Base-by-base conservation (phyloP, 805 yeast species). In the Kluyveromyces lactis region DNA sequence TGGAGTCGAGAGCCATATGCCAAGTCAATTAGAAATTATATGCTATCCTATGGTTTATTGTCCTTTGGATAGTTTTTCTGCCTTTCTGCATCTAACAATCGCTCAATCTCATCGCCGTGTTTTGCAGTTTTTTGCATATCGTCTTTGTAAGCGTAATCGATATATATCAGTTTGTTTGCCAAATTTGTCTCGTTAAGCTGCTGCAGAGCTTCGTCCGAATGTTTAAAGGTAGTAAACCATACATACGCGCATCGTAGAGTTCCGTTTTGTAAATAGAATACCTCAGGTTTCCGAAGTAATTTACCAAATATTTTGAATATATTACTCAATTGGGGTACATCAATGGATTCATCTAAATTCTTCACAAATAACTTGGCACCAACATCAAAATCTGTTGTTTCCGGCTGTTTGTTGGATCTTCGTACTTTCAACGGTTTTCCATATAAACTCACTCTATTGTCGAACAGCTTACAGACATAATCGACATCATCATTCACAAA, bases 61-160 rank as follows among this genome's bases (percentile, higher is more conserved):
- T n/a, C n/a, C n/a, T n/a, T n/a, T 6, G 24, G 24, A 21, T 48
- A 73, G 65, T 48, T 62, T 63, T 50, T 68, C 67, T 2, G 86
- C 87, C 37, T 18, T 49, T 73, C 77, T 27, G 64, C 67, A 9
- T 90, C 89, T 40, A 87, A 67, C 39, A 72, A 46, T 49, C 96
- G 68, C 55, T 89, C 96, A 0, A 77, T 75, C 28, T 69, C 71
- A 49, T 81, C 89, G n/a, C 96, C 96, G 50, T 85, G 94, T 35
- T 72, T 69, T 15, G 75, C 75, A 8, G 47, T 49, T 9, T 42
- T 72, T 54, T 42, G 72, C 68, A 72, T 38, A 67, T 47, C 52
- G 41, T 74, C 76, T 58, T 84, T 86, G 52, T 69, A 77, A 0
- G 95, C 92, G 55, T 86, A 87, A 24, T 73, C 73, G 2, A 89